Evolutionary conservation across 2,329 filamentous ascomycete species (phyloP), one percentile per base, ranked within the genome.

Genomic region (Acrocalymma vagum): DNA sequence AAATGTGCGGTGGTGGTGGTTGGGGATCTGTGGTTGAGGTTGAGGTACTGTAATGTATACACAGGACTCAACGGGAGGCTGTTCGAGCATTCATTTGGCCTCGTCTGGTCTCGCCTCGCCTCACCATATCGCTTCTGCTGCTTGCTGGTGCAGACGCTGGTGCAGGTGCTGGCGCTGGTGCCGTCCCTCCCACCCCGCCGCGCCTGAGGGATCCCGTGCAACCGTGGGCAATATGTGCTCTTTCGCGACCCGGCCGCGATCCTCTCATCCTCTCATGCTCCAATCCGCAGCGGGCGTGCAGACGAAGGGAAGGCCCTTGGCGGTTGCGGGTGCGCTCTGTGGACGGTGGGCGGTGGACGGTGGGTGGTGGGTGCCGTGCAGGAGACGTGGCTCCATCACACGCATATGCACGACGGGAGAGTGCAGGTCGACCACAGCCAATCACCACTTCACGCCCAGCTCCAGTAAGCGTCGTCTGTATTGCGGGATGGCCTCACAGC

Each of bases 391-490:
- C 56, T 58, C 51, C 51, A 63, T 65, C 56, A 65, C 64, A 65
- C 48, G 64, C 65, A 69, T 66, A 66, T 68, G 65, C 63, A 68
- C 45, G 46, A 54, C 65, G 65, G 65, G 63, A 63, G 52, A 37
- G 44, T 67, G 62, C 65, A 68, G 55, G 29, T 51, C 36, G 40
- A 49, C 60, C 56, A 41, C 45, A 40, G 16, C 64, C 65, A 67
- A 67, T 66, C 44, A 48, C 28, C 38, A 24, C 30, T 26, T 13
- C 13, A 28, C 22, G 29, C 38, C 39, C 51, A n/a, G n/a, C n/a
- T n/a, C n/a, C n/a, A n/a, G n/a, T n/a, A 59, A 59, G 60, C 47
- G 37, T 41, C 9, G 48, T 38, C 49, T 56, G 54, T 51, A 55
- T 57, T 53, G 63, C 63, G 62, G 62, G 57, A 63, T 58, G 51